phyloP scores from a whole-genome alignment of 306 rosid genomes.

The Cucurbita maxima region DNA sequence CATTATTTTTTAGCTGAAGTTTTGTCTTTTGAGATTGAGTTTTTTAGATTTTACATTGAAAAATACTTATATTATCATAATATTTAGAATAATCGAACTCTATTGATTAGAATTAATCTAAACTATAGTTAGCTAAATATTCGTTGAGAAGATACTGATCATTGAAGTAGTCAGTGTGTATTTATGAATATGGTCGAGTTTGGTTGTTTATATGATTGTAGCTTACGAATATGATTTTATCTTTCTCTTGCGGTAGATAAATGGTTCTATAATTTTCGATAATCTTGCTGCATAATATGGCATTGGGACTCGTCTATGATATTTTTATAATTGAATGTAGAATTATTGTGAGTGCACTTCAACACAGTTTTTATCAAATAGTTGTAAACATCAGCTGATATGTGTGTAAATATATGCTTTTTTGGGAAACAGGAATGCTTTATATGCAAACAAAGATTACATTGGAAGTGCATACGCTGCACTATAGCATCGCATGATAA shows the following conservation, averaged over 20 bases:
- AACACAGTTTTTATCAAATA: neutral
- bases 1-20: too few species aligned
- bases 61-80: too few species aligned
- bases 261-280: neutral
- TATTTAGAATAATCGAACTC: too few species aligned
- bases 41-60: too few species aligned
- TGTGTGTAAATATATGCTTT: neutral
- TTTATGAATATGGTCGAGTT: neutral
- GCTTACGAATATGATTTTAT: neutral
- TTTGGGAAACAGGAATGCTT: constrained; percentile 47
- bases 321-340: neutral
- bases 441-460: constrained; percentile 44
- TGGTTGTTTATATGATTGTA: neutral
- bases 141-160: neutral
- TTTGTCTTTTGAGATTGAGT: too few species aligned
- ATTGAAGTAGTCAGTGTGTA: neutral
- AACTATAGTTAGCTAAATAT: neutral
- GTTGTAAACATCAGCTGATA: neutral
- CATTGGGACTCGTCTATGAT: neutral
- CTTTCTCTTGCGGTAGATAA: neutral
- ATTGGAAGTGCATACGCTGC: constrained; percentile 61
- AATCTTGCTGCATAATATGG: neutral
- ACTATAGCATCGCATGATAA: constrained; percentile 49
- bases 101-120: neutral
- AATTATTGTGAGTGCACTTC: neutral